These are phyloP conservation scores for Umbelopsis ramanniana DNA, from an alignment of 192 early-diverging fungal genomes.

Conservation along the genomic window DNA sequence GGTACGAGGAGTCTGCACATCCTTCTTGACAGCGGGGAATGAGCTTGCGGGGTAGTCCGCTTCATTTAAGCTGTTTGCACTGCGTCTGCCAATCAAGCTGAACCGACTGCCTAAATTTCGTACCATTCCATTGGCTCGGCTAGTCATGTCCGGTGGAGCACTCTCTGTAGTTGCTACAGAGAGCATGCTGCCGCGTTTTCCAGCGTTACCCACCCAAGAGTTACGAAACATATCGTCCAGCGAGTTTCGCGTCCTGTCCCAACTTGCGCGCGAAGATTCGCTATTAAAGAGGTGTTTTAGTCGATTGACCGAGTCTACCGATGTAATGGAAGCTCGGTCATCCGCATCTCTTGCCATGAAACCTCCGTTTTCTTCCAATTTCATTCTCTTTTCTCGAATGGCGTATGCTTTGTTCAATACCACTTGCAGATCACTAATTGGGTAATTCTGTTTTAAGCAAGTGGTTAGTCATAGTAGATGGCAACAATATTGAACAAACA, in stretches of 20 bases:
- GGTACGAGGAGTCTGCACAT: background rate
- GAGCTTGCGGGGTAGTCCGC: background rate
- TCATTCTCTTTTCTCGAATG: conserved; percentile 34
- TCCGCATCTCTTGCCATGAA: background rate
- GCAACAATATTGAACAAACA: background rate
- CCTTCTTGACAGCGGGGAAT: background rate
- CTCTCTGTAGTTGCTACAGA: conserved; percentile 10
- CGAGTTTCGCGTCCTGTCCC: conserved; percentile 19
- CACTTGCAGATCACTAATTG: conserved; percentile 50
- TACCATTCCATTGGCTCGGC: conserved; percentile 5
- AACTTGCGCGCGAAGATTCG: background rate
- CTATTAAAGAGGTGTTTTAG: conserved; percentile 2
- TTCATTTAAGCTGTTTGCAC: background rate
- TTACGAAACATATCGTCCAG: conserved; percentile 22
- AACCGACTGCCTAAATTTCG: conserved; percentile 15
- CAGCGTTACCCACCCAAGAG: background rate
- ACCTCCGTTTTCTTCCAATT: conserved; percentile 1
- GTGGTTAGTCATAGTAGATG: conserved; percentile 5
- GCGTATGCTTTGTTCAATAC: conserved; percentile 31
- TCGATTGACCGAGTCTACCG: background rate
- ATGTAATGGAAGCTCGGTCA: conserved; percentile 5
- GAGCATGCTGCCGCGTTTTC: conserved; percentile 8
- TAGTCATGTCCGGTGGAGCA: conserved; percentile 20
- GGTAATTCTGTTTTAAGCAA: conserved; percentile 54
- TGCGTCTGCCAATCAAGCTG: background rate